Base-by-base conservation (phyloP, 73 alveolate species). In the Stentor roeselii region DNA sequence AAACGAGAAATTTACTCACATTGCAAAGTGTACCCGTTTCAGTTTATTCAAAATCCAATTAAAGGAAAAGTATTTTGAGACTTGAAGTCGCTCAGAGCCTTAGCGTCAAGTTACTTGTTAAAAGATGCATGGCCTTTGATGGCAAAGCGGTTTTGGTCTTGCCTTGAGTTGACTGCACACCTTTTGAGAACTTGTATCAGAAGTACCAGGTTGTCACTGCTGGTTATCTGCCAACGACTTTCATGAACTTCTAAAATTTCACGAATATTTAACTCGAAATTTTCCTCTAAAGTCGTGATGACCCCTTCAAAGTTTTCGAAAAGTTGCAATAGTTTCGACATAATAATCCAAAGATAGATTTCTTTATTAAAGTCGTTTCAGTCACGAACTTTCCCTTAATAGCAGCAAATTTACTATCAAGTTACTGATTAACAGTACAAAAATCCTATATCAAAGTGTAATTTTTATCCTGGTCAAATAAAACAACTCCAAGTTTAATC, bases 201-300 rank as follows among this genome's bases (percentile, higher is more conserved):
- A 32, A 21, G 11, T 34, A 67, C 34, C 41, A 67, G 34, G 42
- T 67, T 0, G 27, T 67, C 34, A 34, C 34, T 21, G 27, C 37
- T 21, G 80, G 80, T 14, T 67, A 67, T 67, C 67, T 67, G 34
- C 80, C 80, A 67, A 21, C 80, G n/a, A 67, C 42, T 40, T 27
- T 34, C 27, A 67, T 67, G 80, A 0, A 67, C 80, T 67, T 67
- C 80, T 40, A 67, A 21, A 1, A 67, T 1, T 34, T 40, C 80
- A 27, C 80, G 21, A 21, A 67, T 40, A 0, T 21, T 32, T n/a
- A 67, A 21, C 34, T 67, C 41, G 11, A 30, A 21, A 11, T 67
- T 32, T 21, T 67, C n/a, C 34, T 67, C 80, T 11, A 32, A 21
- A 0, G 80, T 67, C 41, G 1, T 67, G 15, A 67, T 40, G 2